Base-by-base conservation (phyloP, 2,329 filamentous ascomycete species). In the Plectosphaerella sp. region DNA sequence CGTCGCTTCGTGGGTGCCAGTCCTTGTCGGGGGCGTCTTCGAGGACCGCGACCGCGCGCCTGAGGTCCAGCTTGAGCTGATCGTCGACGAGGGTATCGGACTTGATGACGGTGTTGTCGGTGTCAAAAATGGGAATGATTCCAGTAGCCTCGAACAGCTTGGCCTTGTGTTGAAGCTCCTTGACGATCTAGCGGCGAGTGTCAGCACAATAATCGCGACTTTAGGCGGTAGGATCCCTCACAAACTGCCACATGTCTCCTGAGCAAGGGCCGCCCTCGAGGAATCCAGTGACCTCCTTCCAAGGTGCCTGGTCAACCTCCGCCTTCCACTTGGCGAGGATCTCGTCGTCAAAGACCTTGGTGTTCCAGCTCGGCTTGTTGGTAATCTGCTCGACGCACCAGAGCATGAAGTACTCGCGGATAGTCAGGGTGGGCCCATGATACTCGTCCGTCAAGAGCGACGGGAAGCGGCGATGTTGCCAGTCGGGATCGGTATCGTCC, bases 1-100 rank as follows among this genome's bases (percentile, higher is more conserved):
- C 64, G 33, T 82, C 68, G 1, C 78, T 82, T 3, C 75, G 70
- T 0, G 84, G 84, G 63, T 87, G 81, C 75, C 78, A 88, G 62
- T 87, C 84, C 56, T 78, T 51, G 7, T 78, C 74, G 0, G 77
- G 74, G 1, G 79, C 70, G 16, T 77, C 64, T 53, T 86, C 77
- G 2, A 89, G 67, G 0, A 61, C 62, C 1, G 64, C 61, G 33
- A 80, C 74, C 1, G 72, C 74, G 3, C 61, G 57, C 25, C 61
- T 68, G 3, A 88, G 67, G 1, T 67, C 63, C 1, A 73, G 15
- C 5, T 53, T 51, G 3, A 69, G 58, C 0, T 57, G 57, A 1
- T 59, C 45, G 1, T 59, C 45, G 12, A 70, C 45, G 33, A 57
- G 43, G n/a, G 16, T 58, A 47, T 72, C 70, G 0, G 69, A 69